phyloP scores from a whole-genome alignment of 2,329 filamentous ascomycete genomes.

The Boeremia lycopersici region DNA sequence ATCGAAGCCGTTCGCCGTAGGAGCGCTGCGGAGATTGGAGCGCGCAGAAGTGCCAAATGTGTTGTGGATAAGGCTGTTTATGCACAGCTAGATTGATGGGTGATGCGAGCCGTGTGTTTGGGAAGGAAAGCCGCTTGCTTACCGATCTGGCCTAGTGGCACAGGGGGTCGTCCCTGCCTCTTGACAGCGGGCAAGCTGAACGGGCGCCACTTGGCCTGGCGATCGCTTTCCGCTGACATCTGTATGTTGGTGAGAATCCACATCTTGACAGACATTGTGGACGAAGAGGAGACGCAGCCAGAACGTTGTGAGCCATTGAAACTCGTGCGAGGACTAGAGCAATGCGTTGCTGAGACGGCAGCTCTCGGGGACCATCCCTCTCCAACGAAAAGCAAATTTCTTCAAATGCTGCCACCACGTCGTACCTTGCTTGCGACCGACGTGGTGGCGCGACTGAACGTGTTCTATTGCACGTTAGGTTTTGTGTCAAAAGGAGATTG shows the following conservation, averaged over 20 bases:
- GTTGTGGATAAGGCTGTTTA: conserved; percentile 26
- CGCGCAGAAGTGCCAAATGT: conserved; percentile 14
- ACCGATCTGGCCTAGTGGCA: conserved; percentile 14
- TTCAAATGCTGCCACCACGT: not conserved
- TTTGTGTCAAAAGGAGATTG: not conserved
- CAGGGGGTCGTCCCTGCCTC: conserved; percentile 10
- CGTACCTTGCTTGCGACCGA: conserved; percentile 14
- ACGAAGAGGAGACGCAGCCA: not conserved
- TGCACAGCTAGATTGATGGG: conserved; percentile 21
- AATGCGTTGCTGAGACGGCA: conserved; percentile 22
- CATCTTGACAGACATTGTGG: conserved; percentile 2
- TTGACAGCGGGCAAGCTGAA: conserved; percentile 13
- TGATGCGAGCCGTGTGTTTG: conserved; percentile 30
- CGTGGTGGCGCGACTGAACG: not conserved
- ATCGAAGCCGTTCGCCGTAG: conserved; percentile 20
- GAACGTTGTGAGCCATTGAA: conserved; percentile 3
- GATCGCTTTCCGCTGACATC: conserved; percentile 8
- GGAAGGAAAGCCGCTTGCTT: conserved; percentile 19
- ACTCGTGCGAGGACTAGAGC: conserved; percentile 8
- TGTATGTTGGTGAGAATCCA: conserved; percentile 12
- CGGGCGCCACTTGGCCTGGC: conserved; percentile 2
- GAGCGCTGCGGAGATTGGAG: conserved; percentile 1
- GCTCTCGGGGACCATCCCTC: conserved; percentile 17
- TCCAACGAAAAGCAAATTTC: conserved; percentile 14
- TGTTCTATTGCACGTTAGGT: not conserved